Percentiles rank a stretch among this genome's conserved stretches.
Evolutionary conservation across 352 stramenopile species (phyloP).

Genomic region (Pythium dissimile): DNA sequence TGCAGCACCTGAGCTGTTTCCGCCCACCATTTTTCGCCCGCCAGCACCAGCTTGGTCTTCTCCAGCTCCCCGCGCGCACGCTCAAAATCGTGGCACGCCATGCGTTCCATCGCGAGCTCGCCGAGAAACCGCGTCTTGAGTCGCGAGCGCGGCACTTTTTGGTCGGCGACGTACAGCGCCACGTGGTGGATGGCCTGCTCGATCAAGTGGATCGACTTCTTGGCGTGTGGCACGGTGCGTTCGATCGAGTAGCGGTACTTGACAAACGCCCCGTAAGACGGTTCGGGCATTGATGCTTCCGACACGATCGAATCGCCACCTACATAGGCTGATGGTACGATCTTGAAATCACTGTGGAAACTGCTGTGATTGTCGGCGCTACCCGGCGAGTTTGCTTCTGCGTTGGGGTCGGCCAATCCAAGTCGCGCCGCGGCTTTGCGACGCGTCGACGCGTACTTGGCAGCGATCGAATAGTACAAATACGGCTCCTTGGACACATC

Average conservation of each 20-base stretch:
- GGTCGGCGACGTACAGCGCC: slow-evolving; percentile 58
- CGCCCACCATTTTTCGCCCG: slow-evolving; percentile 67
- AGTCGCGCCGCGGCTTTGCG: slow-evolving; percentile 62
- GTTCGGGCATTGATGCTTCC: slow-evolving; percentile 38
- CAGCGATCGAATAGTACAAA: slow-evolving; percentile 80
- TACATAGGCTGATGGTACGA: slow-evolving; percentile 70
- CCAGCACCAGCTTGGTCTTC: slow-evolving; percentile 59
- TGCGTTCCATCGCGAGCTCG: slow-evolving; percentile 66
- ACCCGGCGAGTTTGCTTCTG: slow-evolving; percentile 8
- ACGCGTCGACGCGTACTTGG: slow-evolving; percentile 80
- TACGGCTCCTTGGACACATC: slow-evolving; percentile 87
- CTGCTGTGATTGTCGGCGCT: slow-evolving; percentile 13
- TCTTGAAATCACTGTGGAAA: slow-evolving; percentile 49
- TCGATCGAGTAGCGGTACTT: slow-evolving; percentile 69
- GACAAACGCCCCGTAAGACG: slow-evolving; percentile 51
- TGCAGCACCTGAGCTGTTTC: slow-evolving; percentile 72
- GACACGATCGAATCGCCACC: slow-evolving; percentile 67
- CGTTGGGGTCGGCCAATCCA: slow-evolving; percentile 32
- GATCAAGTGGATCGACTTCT: slow-evolving; percentile 67
- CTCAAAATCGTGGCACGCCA: slow-evolving; percentile 68
- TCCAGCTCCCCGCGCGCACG: slow-evolving; percentile 60
- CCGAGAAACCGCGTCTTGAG: slow-evolving; percentile 77
- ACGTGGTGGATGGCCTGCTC: slow-evolving; percentile 78
- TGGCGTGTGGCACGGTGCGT: slow-evolving; percentile 56
- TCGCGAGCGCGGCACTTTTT: slow-evolving; percentile 56